phyloP scores from a whole-genome alignment of 345 rosid species.

The Carallia pectinifolia region DNA sequence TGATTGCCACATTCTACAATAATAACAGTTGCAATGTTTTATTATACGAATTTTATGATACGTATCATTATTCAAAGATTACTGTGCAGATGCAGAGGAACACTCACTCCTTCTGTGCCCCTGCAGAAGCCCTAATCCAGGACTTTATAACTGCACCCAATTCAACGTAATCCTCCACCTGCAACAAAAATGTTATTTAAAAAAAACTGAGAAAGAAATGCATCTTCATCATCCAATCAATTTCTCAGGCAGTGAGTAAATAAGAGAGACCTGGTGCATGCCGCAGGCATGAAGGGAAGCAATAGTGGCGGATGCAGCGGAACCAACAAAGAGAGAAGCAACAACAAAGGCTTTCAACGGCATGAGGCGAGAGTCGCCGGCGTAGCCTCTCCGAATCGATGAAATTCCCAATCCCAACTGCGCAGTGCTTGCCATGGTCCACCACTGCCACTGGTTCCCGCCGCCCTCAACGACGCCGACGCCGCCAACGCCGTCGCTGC shows the following conservation, averaged over 20 bases:
- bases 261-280: slow-evolving; percentile 41
- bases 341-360: slow-evolving; percentile 58
- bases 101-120: slow-evolving; percentile 24
- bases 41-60: too few species aligned
- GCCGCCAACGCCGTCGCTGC: slow-evolving; percentile 14
- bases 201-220: too few species aligned
- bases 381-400: slow-evolving; percentile 47
- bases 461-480: slow-evolving; percentile 10
- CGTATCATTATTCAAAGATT: background rate
- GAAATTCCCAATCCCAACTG: slow-evolving; percentile 52
- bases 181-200: background rate
- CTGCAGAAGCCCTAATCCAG: slow-evolving; percentile 35
- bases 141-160: slow-evolving; percentile 44
- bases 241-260: background rate
- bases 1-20: too few species aligned
- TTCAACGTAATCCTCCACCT: slow-evolving; percentile 58
- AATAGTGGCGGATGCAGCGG: slow-evolving; percentile 44
- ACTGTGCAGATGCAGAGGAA: background rate
- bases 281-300: slow-evolving; percentile 52
- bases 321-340: slow-evolving; percentile 63
- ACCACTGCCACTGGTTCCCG: slow-evolving; percentile 28
- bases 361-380: slow-evolving; percentile 53
- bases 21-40: too few species aligned
- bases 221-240: background rate
- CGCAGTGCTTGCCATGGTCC: slow-evolving; percentile 41